Evolutionary conservation across 2,329 filamentous ascomycete genomes (phyloP).

Genomic region (Calonectria ilicicola): DNA sequence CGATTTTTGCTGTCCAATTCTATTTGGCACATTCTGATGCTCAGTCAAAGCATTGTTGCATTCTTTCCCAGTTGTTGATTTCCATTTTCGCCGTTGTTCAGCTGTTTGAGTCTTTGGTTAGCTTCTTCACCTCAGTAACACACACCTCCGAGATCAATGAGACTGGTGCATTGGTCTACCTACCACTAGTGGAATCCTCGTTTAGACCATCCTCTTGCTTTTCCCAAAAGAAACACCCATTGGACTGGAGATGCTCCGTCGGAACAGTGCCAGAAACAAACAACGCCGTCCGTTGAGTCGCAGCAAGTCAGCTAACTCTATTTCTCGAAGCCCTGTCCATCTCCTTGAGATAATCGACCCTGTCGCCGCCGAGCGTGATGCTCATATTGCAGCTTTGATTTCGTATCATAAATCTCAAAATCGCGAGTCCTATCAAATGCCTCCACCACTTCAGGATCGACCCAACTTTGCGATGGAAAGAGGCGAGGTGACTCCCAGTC

Average conservation of each 20-base stretch:
- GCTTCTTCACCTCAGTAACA: neutral
- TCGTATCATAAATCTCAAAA: slow-evolving; percentile 68
- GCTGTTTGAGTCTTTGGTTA: slow-evolving; percentile 3
- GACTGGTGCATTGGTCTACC: neutral
- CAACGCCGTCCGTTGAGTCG: slow-evolving; percentile 57
- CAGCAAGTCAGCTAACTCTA: slow-evolving; percentile 66
- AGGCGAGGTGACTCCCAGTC: slow-evolving; percentile 37
- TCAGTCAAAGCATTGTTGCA: neutral
- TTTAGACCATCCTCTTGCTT: neutral
- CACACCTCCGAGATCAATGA: neutral
- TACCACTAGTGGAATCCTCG: neutral
- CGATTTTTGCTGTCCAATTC: neutral
- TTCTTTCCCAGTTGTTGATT: neutral
- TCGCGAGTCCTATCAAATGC: slow-evolving; percentile 41
- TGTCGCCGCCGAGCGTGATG: slow-evolving; percentile 65
- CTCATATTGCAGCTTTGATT: slow-evolving; percentile 70
- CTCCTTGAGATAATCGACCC: slow-evolving; percentile 62
- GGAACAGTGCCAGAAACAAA: slow-evolving; percentile 59
- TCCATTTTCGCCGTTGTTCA: neutral
- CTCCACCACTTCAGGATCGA: slow-evolving; percentile 38
- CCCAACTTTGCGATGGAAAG: slow-evolving; percentile 29
- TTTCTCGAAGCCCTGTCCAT: slow-evolving; percentile 53
- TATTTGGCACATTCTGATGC: neutral
- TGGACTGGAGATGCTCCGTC: slow-evolving; percentile 58
- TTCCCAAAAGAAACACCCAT: neutral